Evolutionary conservation across 1,139 yeast species (phyloP), one percentile per base, ranked within the genome.

Genomic region (Zygosaccharomyces sapae): DNA sequence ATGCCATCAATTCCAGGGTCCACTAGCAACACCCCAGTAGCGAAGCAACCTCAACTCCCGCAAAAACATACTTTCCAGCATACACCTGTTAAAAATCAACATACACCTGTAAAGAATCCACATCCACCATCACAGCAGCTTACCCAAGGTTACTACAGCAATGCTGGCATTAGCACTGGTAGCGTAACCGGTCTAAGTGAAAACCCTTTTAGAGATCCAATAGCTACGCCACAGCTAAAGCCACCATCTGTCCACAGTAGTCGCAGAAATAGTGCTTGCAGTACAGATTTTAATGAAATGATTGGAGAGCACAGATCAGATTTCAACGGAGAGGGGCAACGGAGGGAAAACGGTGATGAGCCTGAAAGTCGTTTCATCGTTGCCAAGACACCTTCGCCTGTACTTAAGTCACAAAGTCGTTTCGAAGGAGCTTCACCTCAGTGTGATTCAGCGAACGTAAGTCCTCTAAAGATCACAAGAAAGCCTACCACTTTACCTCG

Each of bases 401-500:
- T 67, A 2, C 50, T 68, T 16, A 55, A 47, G 41, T 65, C 71
- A 0, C 70, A 67, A 44, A 63, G 64, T 4, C 49, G 45, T 22
- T 65, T 64, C 43, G 59, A 59, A 33, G 55, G 55, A 5, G 41
- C 51, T 8, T 51, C 58, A 9, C 56, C 57, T 2, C 55, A 52
- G 25, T 53, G 49, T 38, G 53, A 51, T 3, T 42, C 34, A n/a
- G 41, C 40, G 24, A 48, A 44, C 22, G 47, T 50, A 13, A 62
- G 65, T 44, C 66, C 67, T 4, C 45, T 54, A 13, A 69, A 67
- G 43, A 62, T 65, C 1, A 62, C 66, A 7, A 67, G 68, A 40
- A 71, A 70, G 49, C 67, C 83, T 1, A 83, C 96, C 0, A 80
- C 94, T 13, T 69, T 90, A 37, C 97, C 96, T 16, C 90, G 94